Evolutionary conservation across 371 early-diverging fungal genomes (phyloP), one percentile per base, ranked within the genome.

Genomic region (Mucor irregularis): DNA sequence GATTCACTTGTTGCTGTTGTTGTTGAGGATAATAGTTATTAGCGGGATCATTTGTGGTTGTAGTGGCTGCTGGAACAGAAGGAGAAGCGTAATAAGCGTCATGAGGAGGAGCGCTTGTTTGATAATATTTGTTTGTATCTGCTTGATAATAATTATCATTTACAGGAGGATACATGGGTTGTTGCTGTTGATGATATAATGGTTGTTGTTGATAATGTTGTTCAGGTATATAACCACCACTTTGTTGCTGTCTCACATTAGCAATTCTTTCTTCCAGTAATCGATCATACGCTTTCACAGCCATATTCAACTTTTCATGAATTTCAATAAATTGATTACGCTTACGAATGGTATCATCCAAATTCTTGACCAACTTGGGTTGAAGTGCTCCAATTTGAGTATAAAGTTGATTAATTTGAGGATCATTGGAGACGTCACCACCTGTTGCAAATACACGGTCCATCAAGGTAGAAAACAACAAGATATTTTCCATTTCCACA

Each of bases 221-320:
- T 22, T 42, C 45, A 44, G 48, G 64, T 48, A 37, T 31, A 46
- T 52, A 33, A 51, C 29, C 35, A 25, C 11, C 17, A 44, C 30
- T 16, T 11, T 17, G 28, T 48, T 46, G 47, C n/a, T 56, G 47
- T 16, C 26, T 29, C 4, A 53, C 45, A 47, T 34, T 39, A 10
- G 77, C 66, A 24, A 91, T 69, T 25, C 88, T 82, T 58, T 90
- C 84, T 49, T 90, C 88, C 34, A 93, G 67, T 42, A 95, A 64
- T 33, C 83, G 85, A 68, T 95, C 95, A 56, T 95, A 95, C 19
- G 89, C 74, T 65, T 81, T 88, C 17, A 91, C 84, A 10, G 92
- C 94, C n/a, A 82, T 78, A 35, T 88, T 76, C 31, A 95, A 74
- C 61, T 92, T 90, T 30, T 90, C 88, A 59, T 91, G 88, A 46